phyloP scores from a whole-genome alignment of 1,284 basidiomycete genomes.

The Abortiporus biennis region DNA sequence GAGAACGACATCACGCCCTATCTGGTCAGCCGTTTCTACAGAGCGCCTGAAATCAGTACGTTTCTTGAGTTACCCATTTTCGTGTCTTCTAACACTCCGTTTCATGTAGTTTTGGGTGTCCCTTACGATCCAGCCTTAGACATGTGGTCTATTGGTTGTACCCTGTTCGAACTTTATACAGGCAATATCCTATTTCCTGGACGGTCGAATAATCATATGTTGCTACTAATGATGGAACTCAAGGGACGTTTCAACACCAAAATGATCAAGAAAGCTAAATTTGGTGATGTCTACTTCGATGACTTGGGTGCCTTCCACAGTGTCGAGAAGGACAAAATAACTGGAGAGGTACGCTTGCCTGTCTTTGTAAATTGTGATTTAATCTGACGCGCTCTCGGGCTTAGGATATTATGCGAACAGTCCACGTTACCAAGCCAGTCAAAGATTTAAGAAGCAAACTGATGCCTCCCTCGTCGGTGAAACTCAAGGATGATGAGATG shows the following conservation, averaged over 20 bases:
- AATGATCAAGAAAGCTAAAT: constrained; percentile 92
- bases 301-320: constrained; percentile 81
- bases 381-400: constrained; percentile 6
- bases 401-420: constrained; percentile 77
- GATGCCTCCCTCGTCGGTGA: constrained; percentile 72
- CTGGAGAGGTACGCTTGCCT: constrained; percentile 51
- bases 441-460: constrained; percentile 80
- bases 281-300: constrained; percentile 91
- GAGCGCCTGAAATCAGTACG: constrained; percentile 97
- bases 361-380: constrained; percentile 12
- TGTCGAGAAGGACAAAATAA: constrained; percentile 79
- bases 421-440: constrained; percentile 80
- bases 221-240: constrained; percentile 94
- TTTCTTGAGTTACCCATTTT: constrained; percentile 14
- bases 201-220: constrained; percentile 96
- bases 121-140: constrained; percentile 94
- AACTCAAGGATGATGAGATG: constrained; percentile 85
- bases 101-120: constrained; percentile 76
- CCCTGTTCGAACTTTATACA: constrained; percentile 95
- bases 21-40: constrained; percentile 96
- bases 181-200: constrained; percentile 99
- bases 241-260: constrained; percentile 92
- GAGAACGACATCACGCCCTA: constrained; percentile 99
- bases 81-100: constrained; percentile 1
- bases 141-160: constrained; percentile 97